Evolutionary conservation across 371 early-diverging fungal species (phyloP).

Genomic region (Mortierella sp.): DNA sequence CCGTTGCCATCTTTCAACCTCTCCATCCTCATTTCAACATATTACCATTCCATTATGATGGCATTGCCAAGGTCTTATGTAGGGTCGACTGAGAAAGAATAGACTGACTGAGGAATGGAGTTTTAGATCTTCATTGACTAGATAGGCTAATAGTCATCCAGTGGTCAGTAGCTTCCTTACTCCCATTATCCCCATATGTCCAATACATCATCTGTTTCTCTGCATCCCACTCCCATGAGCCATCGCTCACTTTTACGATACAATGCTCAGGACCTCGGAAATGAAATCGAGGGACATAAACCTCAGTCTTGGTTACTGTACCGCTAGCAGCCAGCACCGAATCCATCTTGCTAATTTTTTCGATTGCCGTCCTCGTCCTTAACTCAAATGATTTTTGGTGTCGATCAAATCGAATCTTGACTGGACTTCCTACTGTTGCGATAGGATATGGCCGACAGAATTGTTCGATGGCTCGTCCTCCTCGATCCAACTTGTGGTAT

Average conservation of each 20-base stretch:
- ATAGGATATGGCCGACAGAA: constrained; percentile 53
- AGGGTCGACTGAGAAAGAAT: no score
- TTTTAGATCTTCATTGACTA: not conserved
- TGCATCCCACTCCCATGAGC: constrained; percentile 29
- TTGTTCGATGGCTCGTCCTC: constrained; percentile 46
- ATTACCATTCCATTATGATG: no score
- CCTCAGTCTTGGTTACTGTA: constrained; percentile 17
- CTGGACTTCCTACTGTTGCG: constrained; percentile 37
- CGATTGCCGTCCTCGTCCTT: constrained; percentile 9
- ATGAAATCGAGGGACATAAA: constrained; percentile 37
- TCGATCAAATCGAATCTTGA: constrained; percentile 38
- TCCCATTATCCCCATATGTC: constrained; percentile 13
- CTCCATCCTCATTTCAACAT: no score
- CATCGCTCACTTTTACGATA: constrained; percentile 33
- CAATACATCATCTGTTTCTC: constrained; percentile 33
- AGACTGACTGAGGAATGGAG: no score
- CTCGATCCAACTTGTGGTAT: constrained; percentile 22
- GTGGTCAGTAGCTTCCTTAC: not conserved
- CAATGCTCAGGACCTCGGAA: constrained; percentile 24
- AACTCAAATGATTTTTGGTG: constrained; percentile 18
- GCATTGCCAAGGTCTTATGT: no score
- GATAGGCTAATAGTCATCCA: not conserved
- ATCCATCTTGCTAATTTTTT: not conserved
- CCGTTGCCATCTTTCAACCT: no score
- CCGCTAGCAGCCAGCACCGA: not conserved